phyloP scores from a whole-genome alignment of 192 early-diverging fungal species.

The Coemansia sp. region DNA sequence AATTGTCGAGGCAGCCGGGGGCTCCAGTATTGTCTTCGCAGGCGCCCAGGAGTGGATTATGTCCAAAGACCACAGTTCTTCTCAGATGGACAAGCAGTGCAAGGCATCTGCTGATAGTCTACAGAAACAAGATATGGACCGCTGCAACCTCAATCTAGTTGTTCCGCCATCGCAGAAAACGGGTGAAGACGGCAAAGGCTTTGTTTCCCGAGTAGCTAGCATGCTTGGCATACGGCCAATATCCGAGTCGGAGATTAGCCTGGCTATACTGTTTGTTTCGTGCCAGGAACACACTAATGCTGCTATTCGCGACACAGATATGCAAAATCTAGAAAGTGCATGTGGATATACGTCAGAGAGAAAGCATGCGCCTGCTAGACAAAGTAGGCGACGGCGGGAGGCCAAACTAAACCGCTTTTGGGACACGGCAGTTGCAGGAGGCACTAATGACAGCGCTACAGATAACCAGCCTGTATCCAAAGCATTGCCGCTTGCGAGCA shows the following conservation, averaged over 20 bases:
- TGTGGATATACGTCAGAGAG: too few species aligned
- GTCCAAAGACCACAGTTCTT: neutral
- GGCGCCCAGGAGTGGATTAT: slow-evolving; percentile 1
- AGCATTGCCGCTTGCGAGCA: neutral
- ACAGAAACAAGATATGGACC: neutral
- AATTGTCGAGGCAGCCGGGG: slow-evolving; percentile 16
- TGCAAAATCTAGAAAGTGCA: too few species aligned
- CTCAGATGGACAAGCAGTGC: neutral
- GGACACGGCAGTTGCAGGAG: slow-evolving; percentile 7
- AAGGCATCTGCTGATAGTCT: neutral
- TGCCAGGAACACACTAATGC: slow-evolving; percentile 29
- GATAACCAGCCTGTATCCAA: neutral
- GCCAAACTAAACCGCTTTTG: slow-evolving; percentile 23
- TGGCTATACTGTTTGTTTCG: slow-evolving; percentile 31
- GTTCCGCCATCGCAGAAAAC: slow-evolving; percentile 8
- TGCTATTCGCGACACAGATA: neutral
- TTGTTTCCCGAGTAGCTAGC: slow-evolving; percentile 11
- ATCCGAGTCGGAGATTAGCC: slow-evolving; percentile 41
- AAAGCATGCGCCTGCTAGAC: too few species aligned
- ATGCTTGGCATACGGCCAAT: slow-evolving; percentile 16
- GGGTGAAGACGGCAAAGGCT: neutral
- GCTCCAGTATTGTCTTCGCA: slow-evolving; percentile 4
- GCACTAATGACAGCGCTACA: too few species aligned
- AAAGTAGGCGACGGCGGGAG: slow-evolving; percentile 4
- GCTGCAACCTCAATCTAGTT: slow-evolving; percentile 1